Conservation (phyloP, 2,329 filamentous ascomycete genomes). For the Colletotrichum siamense region DNA sequence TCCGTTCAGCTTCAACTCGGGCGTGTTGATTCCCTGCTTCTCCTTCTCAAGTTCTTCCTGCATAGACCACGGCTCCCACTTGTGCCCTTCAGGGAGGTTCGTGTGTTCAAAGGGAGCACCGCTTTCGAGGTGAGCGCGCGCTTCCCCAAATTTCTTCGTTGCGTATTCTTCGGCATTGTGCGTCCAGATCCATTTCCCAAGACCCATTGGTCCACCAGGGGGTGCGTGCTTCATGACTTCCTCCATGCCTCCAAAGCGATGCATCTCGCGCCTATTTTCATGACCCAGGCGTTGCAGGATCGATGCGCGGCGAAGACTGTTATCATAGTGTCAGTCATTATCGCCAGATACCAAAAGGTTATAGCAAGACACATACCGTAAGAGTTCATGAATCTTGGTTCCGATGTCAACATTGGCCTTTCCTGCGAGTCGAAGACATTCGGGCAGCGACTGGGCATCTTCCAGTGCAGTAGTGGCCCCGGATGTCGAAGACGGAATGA, state of each 20-base stretch:
- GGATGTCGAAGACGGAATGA: constrained; percentile 23
- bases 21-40: neutral
- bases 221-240: neutral
- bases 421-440: constrained; percentile 22
- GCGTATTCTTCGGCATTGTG: neutral
- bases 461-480: constrained; percentile 26
- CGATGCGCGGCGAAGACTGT: neutral
- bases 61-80: neutral
- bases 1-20: neutral
- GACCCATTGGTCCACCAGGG: neutral
- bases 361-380: neutral
- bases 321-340: neutral
- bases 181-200: neutral
- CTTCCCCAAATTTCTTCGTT: neutral
- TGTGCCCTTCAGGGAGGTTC: neutral
- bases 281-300: neutral
- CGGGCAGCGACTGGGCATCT: constrained; percentile 23
- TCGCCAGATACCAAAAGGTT: accelerated
- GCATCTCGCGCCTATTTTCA: neutral
- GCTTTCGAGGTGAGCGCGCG: neutral
- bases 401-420: neutral
- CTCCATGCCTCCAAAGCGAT: neutral
- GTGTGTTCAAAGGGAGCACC: neutral
- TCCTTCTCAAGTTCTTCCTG: neutral
- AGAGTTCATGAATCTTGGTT: neutral